phyloP scores from a whole-genome alignment of 805 yeast genomes.

The Candida ovalis region DNA sequence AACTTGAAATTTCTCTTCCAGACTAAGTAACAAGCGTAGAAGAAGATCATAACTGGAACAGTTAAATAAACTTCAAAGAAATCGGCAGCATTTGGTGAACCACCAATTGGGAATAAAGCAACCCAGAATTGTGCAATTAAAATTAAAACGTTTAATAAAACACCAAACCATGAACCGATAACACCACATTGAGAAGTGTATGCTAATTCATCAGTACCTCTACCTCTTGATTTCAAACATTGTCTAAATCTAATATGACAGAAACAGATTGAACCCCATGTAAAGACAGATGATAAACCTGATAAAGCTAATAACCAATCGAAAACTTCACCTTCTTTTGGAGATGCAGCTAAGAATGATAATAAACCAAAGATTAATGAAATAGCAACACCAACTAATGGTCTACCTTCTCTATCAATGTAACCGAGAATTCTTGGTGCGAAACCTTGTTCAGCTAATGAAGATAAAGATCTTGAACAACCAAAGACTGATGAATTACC shows the following conservation, averaged over 20 bases:
- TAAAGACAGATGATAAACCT: conserved; percentile 71
- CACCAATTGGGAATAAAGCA: conserved; percentile 67
- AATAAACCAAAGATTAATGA: conserved; percentile 54
- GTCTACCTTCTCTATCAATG: conserved; percentile 77
- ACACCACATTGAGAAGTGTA: conserved; percentile 67
- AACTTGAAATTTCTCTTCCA: conserved; percentile 44
- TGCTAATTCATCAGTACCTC: conserved; percentile 63
- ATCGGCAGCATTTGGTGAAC: conserved; percentile 43
- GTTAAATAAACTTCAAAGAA: conserved; percentile 70
- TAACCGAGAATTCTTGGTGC: conserved; percentile 62
- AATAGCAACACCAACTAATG: conserved; percentile 59
- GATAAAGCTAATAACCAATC: conserved; percentile 75
- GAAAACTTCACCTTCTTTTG: conserved; percentile 54
- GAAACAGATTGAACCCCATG: conserved; percentile 73
- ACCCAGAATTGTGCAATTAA: conserved; percentile 79
- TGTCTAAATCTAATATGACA: conserved; percentile 69
- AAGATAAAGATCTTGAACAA: conserved; percentile 65
- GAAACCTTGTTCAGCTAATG: conserved; percentile 67
- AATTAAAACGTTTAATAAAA: conserved; percentile 52
- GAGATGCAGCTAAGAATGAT: conserved; percentile 61
- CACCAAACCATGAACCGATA: conserved; percentile 63
- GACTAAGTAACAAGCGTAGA: conserved; percentile 33
- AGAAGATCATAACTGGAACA: conserved; percentile 54
- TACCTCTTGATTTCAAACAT: conserved; percentile 62
- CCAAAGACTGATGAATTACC: conserved; percentile 75